Evolutionary conservation across 306 rosid genomes (phyloP), one percentile per base, ranked within the genome.

Genomic region (Canavalia ensiformis): DNA sequence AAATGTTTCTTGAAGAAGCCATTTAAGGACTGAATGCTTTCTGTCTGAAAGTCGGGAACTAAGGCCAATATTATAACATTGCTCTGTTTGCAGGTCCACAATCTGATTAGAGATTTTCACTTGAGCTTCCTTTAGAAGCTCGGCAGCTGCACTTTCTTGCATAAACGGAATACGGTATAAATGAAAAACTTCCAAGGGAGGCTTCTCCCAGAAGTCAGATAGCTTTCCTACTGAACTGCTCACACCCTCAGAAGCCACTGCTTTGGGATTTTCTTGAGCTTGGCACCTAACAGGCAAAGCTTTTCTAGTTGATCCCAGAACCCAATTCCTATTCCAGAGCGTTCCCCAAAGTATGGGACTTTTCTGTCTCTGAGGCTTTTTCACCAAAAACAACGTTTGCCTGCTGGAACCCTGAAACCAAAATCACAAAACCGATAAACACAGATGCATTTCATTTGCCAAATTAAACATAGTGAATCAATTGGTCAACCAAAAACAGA

Each of bases 1-100:
- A 74, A 88, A 94, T 30, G 98, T 92, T 85, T 94, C 97, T 79
- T 84, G 91, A 58, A 92, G 97, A 79, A 94, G 94, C 98, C 98
- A 94, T 83, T 68, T 85, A 46, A 94, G 94, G 35, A 91, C 92
- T 0, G 81, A 65, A 74, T 92, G 34, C 85, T 92, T 91, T 35
- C 55, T 73, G 47, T 74, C 74, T 2, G 94, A 85, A 72, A 94
- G 90, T 39, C 72, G 79, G 0, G 90, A 86, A 64, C 71, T 67
- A 42, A 91, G 81, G 60, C 97, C 96, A 81, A 94, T 59, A 73
- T 94, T 92, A 68, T 86, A 94, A 54, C 97, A 92, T 79, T 94
- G 98, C 81, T 91, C 97, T 0, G 93, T 94, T 75, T 78, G 84
- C 74, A 94, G 60, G 45, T 87, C 92, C 71, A 94, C 90, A n/a